phyloP scores from a whole-genome alignment of 805 yeast species.

The Candida arabinofermentans region DNA sequence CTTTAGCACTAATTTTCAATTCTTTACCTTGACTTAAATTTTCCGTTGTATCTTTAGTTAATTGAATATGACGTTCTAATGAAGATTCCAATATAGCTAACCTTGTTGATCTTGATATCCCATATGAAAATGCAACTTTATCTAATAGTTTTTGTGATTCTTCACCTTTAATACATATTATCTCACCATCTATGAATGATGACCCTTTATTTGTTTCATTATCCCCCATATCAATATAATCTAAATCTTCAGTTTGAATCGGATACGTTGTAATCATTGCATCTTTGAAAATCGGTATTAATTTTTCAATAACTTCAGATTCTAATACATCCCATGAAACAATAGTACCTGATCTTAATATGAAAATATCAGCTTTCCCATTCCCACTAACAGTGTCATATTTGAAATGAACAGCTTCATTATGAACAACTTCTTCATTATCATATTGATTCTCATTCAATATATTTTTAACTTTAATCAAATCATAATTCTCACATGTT shows the following conservation, averaged over 20 bases:
- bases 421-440: constrained; percentile 32
- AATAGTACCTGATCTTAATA: constrained; percentile 72
- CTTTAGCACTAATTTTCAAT: constrained; percentile 51
- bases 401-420: constrained; percentile 61
- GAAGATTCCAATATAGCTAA: constrained; percentile 73
- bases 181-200: constrained; percentile 54
- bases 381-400: constrained; percentile 31
- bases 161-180: constrained; percentile 58
- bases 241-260: constrained; percentile 83
- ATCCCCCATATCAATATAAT: constrained; percentile 48
- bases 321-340: constrained; percentile 84
- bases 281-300: constrained; percentile 48
- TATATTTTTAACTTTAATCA: constrained; percentile 40
- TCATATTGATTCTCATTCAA: constrained; percentile 34
- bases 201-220: constrained; percentile 12
- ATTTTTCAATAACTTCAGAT: constrained; percentile 37
- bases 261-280: constrained; percentile 47
- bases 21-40: constrained; percentile 58
- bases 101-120: constrained; percentile 81
- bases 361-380: constrained; percentile 48
- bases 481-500: constrained; percentile 66
- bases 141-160: constrained; percentile 56
- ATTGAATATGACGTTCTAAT: constrained; percentile 61
- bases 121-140: constrained; percentile 86
- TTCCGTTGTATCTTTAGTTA: constrained; percentile 63